These are phyloP conservation scores for Suhomyces maxii DNA, from an alignment of 1,139 yeast species.

Conservation along the genomic window DNA sequence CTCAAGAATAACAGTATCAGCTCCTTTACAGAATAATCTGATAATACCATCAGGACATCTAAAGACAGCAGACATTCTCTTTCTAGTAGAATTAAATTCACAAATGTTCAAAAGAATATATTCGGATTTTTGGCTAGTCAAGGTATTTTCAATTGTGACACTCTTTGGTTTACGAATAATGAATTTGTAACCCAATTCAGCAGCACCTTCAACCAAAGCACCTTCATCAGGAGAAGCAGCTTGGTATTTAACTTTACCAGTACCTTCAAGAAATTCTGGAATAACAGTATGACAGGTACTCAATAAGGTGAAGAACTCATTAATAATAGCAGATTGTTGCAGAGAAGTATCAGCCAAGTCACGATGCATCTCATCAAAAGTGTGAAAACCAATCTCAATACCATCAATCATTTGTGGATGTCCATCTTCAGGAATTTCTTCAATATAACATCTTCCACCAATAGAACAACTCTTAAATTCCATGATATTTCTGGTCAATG, in stretches of 20 bases:
- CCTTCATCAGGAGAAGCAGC: constrained; percentile 99
- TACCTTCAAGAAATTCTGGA: constrained; percentile 69
- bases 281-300: constrained; percentile 98
- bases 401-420: constrained; percentile 73
- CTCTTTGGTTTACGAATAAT: constrained; percentile 82
- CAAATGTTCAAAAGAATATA: constrained; percentile 87
- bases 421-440: constrained; percentile 88
- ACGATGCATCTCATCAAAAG: constrained; percentile 61
- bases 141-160: constrained; percentile 63
- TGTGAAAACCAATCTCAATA: constrained; percentile 76
- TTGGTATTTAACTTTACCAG: constrained; percentile 80
- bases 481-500: constrained; percentile 93
- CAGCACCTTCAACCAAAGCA: constrained; percentile 96
- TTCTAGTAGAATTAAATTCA: constrained; percentile 95
- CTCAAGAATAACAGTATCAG: constrained; percentile 93
- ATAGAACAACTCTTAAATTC: constrained; percentile 93
- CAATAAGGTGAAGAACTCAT: constrained; percentile 78
- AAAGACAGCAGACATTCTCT: constrained; percentile 95
- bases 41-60: constrained; percentile 93
- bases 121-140: constrained; percentile 32
- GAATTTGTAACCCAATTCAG: constrained; percentile 81
- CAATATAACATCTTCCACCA: constrained; percentile 89
- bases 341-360: constrained; percentile 45
- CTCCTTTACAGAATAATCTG: constrained; percentile 91
- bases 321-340: constrained; percentile 64